phyloP scores from a whole-genome alignment of 2,329 filamentous ascomycete genomes.

The Neofusicoccum parvum region DNA sequence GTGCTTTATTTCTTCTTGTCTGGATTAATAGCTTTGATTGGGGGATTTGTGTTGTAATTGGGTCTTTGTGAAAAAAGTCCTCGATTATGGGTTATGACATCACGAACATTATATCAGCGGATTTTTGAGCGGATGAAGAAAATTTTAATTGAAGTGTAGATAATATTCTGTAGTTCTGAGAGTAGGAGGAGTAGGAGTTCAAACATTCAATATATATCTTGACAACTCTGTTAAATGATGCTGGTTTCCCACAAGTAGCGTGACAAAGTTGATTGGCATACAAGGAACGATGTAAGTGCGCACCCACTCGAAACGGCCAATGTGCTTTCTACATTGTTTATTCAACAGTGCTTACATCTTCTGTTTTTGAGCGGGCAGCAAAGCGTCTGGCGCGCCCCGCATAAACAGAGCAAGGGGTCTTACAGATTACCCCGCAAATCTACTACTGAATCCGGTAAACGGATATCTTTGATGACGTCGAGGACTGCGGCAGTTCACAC shows the following conservation, averaged over 20 bases:
- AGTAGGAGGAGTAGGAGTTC: background rate
- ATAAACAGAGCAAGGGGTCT: background rate
- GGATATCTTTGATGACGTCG: background rate
- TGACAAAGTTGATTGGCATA: no score
- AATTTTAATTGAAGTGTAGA: background rate
- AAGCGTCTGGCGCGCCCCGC: background rate
- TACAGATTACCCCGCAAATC: background rate
- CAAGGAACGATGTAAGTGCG: no score
- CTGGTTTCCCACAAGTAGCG: no score
- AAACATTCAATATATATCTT: no score
- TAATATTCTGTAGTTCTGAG: background rate
- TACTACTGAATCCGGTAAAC: background rate
- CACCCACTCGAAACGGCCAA: no score
- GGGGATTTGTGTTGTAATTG: background rate
- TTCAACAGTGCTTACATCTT: no score
- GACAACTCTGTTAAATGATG: no score
- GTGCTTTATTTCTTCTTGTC: background rate
- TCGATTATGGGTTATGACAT: background rate
- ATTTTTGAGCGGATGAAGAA: no score
- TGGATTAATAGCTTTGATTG: background rate
- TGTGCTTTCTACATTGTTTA: no score
- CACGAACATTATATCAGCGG: background rate
- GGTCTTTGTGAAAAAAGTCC: background rate
- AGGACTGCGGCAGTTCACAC: background rate
- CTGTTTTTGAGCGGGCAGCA: no score